Conservation (phyloP, 1,139 yeast genomes). For the Candida sojae region DNA sequence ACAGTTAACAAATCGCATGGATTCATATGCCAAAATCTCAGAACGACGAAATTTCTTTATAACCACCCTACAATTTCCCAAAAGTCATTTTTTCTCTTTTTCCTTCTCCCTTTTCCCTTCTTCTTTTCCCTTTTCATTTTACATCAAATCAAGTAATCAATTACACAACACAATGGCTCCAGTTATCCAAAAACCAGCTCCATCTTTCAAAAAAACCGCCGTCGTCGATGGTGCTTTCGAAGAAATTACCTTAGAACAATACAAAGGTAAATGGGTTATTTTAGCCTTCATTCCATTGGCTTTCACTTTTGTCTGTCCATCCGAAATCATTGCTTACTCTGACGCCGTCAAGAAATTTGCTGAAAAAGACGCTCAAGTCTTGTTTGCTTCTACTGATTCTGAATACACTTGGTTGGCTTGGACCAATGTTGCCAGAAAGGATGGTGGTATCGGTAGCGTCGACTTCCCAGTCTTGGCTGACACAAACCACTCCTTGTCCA, state of each 20-base stretch:
- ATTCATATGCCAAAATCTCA: not conserved
- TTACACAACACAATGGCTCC: slow-evolving; percentile 67
- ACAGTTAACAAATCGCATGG: not conserved
- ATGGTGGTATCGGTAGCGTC: slow-evolving; percentile 97
- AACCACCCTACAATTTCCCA: not conserved
- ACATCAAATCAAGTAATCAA: not conserved
- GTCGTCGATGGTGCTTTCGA: slow-evolving; percentile 95
- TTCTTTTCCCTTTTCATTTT: not conserved
- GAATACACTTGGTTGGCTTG: slow-evolving; percentile 97
- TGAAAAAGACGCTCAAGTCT: slow-evolving; percentile 83
- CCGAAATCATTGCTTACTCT: slow-evolving; percentile 97
- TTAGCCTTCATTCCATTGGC: slow-evolving; percentile 98
- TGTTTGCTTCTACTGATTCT: slow-evolving; percentile 97
- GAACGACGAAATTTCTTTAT: too few relatives aligned
- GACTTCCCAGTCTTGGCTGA: slow-evolving; percentile 94
- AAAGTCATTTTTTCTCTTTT: not conserved
- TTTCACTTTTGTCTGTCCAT: slow-evolving; percentile 98
- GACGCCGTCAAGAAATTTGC: slow-evolving; percentile 89
- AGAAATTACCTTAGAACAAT: slow-evolving; percentile 90
- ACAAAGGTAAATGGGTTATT: slow-evolving; percentile 97
- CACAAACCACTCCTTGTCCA: slow-evolving; percentile 92
- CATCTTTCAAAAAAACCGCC: slow-evolving; percentile 93
- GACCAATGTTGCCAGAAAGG: slow-evolving; percentile 96
- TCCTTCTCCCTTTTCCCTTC: not conserved
- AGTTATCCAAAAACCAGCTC: slow-evolving; percentile 92